Conservation (phyloP, 1,139 yeast genomes). For the Candida tropicalis region DNA sequence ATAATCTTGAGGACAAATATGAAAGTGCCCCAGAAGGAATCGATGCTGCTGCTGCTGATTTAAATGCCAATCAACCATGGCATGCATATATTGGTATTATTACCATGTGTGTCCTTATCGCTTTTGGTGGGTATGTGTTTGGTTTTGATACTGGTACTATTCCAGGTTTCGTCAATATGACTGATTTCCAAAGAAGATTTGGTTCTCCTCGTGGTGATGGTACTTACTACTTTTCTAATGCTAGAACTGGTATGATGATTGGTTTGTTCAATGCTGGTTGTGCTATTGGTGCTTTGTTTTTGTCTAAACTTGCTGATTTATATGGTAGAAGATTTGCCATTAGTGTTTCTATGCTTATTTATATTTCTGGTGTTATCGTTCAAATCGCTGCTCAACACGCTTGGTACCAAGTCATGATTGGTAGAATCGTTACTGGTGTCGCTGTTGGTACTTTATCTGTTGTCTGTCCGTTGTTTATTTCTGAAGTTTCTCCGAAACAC, state of each 20-base stretch:
- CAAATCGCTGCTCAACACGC: constrained; percentile 44
- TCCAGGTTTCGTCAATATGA: constrained; percentile 66
- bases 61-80: constrained; percentile 12
- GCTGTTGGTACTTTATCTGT: constrained; percentile 77
- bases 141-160: constrained; percentile 80
- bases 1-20: constrained; percentile 8
- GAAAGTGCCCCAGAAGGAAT: neutral
- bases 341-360: constrained; percentile 46
- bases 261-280: constrained; percentile 74
- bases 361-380: constrained; percentile 50
- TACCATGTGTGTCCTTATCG: constrained; percentile 39
- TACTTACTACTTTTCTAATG: constrained; percentile 39
- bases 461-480: constrained; percentile 66
- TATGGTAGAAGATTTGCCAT: constrained; percentile 57
- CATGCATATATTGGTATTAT: constrained; percentile 12
- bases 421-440: constrained; percentile 68
- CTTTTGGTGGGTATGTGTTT: constrained; percentile 71
- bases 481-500: constrained; percentile 70
- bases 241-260: constrained; percentile 57
- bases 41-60: constrained; percentile 2
- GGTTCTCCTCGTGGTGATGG: constrained; percentile 39
- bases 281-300: constrained; percentile 68
- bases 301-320: constrained; percentile 54
- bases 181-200: constrained; percentile 50
- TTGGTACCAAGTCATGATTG: constrained; percentile 59